Percentiles rank a stretch among this genome's conserved stretches.
Conservation (phyloP, 176 grass and related monocot species). For the Stipa capillata region DNA sequence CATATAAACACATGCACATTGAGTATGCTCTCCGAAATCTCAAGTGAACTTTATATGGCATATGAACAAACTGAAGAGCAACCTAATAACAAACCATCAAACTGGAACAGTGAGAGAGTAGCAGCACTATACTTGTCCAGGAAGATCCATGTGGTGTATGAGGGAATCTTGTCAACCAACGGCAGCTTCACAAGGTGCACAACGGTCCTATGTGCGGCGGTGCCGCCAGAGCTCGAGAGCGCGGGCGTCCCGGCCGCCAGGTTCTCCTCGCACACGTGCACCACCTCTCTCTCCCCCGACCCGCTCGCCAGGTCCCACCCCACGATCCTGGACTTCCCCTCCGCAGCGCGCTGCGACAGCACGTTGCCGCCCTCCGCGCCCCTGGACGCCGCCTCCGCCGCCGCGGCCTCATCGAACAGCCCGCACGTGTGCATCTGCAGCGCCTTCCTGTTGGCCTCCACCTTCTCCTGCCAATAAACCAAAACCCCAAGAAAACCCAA, state of each 20-base stretch:
- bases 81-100: not conserved
- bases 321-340: constrained; percentile 23
- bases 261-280: constrained; percentile 64
- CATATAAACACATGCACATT: not conserved
- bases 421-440: constrained; percentile 41
- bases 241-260: constrained; percentile 28
- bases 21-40: not conserved
- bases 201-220: constrained; percentile 24
- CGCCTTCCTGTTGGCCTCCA: constrained; percentile 57
- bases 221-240: constrained; percentile 19
- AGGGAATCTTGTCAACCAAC: constrained; percentile 58
- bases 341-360: constrained; percentile 45
- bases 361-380: constrained; percentile 35
- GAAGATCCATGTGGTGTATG: constrained; percentile 86
- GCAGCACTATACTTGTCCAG: constrained; percentile 58
- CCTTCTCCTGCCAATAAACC: constrained; percentile 37
- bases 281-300: constrained; percentile 46
- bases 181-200: constrained; percentile 59
- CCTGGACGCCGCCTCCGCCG: constrained; percentile 35
- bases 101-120: not conserved
- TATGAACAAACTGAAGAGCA: not conserved
- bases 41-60: not conserved
- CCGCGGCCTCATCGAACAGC: constrained; percentile 42
- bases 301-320: constrained; percentile 41
- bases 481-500: not conserved